These are phyloP conservation scores for Sphaceloma murrayae DNA, from an alignment of 2,329 filamentous ascomycete genomes.

Conservation along the genomic window DNA sequence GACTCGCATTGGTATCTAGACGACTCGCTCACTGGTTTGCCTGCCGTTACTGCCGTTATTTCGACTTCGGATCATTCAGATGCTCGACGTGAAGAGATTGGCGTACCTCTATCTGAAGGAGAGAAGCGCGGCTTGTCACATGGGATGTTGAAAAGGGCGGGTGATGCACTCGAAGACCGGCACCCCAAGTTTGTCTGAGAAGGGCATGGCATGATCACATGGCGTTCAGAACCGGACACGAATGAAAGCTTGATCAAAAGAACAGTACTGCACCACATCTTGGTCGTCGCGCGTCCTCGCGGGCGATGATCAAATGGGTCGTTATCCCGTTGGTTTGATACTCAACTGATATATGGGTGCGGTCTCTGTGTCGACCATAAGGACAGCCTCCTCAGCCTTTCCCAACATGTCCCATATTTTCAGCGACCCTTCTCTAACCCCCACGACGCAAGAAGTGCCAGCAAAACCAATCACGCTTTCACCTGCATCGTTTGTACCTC, in stretches of 20 bases:
- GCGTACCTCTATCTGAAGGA: too few relatives aligned
- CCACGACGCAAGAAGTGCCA: conserved; percentile 62
- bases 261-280: not conserved
- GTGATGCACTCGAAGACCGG: conserved; percentile 1
- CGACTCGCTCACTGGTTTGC: conserved; percentile 46
- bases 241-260: conserved; percentile 13
- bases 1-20: conserved; percentile 98
- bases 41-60: conserved; percentile 3
- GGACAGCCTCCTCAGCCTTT: conserved; percentile 57
- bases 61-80: not conserved
- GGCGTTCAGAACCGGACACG: conserved; percentile 6
- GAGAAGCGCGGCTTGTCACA: too few relatives aligned
- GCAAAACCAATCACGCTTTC: conserved; percentile 47
- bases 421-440: conserved; percentile 55
- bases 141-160: not conserved
- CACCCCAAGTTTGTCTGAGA: not conserved
- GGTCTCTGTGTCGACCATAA: conserved; percentile 54
- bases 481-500: conserved; percentile 24
- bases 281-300: too few relatives aligned
- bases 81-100: too few relatives aligned
- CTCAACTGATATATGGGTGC: conserved; percentile 21
- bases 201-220: conserved; percentile 12
- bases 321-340: not conserved
- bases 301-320: too few relatives aligned
- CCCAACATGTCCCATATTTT: conserved; percentile 61